Evolutionary conservation across 2,329 filamentous ascomycete genomes (phyloP).

Genomic region (Pleurostoma richardsiae): DNA sequence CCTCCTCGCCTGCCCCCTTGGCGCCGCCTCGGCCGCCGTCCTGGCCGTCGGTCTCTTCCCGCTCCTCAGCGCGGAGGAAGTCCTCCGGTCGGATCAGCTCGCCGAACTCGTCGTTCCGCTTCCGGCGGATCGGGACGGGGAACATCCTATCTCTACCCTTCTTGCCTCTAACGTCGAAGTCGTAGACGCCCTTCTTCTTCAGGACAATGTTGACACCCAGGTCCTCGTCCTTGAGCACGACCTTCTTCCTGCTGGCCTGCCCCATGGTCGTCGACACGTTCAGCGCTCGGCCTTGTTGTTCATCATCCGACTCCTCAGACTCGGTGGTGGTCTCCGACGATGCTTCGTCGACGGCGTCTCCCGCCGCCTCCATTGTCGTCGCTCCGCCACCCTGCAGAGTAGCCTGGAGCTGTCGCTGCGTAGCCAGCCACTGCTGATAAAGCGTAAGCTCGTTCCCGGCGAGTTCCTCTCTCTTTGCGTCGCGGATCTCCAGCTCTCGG

Average conservation of each 20-base stretch:
- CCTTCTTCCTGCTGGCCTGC: conserved; percentile 79
- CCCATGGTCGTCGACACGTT: conserved; percentile 84
- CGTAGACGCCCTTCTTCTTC: conserved; percentile 83
- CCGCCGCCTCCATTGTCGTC: conserved; percentile 62
- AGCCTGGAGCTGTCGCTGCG: conserved; percentile 80
- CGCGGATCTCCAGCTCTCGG: conserved; percentile 53
- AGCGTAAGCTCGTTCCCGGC: conserved; percentile 71
- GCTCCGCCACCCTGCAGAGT: conserved; percentile 68
- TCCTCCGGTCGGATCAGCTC: conserved; percentile 92
- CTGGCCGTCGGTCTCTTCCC: conserved; percentile 66
- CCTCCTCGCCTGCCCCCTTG: conserved; percentile 49
- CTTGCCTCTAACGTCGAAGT: conserved; percentile 87
- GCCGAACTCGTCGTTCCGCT: conserved; percentile 78
- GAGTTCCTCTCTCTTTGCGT: conserved; percentile 60
- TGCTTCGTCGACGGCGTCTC: conserved; percentile 74
- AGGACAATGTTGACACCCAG: conserved; percentile 87
- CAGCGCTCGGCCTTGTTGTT: conserved; percentile 86
- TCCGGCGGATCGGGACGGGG: conserved; percentile 74
- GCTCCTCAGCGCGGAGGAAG: conserved; percentile 87
- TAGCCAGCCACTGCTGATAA: conserved; percentile 91
- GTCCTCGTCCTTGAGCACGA: conserved; percentile 82
- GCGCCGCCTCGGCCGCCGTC: conserved; percentile 48
- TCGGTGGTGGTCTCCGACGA: conserved; percentile 82
- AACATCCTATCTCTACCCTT: conserved; percentile 91
- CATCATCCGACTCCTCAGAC: conserved; percentile 82